Percentiles rank a stretch among this genome's conserved stretches.
Conservation (phyloP, 2,329 filamentous ascomycete genomes). For the Nemania sp. region DNA sequence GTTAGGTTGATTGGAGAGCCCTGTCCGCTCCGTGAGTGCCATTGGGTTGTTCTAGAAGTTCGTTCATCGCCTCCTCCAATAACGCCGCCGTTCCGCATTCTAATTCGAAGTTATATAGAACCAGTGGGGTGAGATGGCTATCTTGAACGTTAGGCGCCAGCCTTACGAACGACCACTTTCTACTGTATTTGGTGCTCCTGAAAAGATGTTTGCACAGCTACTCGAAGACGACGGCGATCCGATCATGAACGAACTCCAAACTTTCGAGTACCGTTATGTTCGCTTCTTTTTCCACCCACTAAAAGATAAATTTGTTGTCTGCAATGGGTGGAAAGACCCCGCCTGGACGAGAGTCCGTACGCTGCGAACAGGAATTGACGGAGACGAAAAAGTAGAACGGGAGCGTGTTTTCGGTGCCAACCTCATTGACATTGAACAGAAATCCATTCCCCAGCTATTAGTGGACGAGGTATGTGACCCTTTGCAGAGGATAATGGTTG, state of each 20-base stretch:
- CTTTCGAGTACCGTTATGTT: constrained; percentile 92
- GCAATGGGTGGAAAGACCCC: constrained; percentile 94
- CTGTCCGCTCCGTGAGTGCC: constrained; percentile 76
- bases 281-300: constrained; percentile 91
- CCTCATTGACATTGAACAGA: constrained; percentile 92
- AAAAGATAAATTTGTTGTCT: constrained; percentile 88
- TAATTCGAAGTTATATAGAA: constrained; percentile 65
- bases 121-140: constrained; percentile 91
- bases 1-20: constrained; percentile 79
- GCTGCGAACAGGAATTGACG: constrained; percentile 84
- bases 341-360: constrained; percentile 82
- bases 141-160: constrained; percentile 73
- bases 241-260: constrained; percentile 78
- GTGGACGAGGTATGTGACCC: constrained; percentile 78
- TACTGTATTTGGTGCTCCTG: constrained; percentile 74
- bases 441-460: constrained; percentile 82
- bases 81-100: neutral
- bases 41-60: constrained; percentile 93
- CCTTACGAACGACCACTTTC: constrained; percentile 67
- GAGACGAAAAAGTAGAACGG: constrained; percentile 85
- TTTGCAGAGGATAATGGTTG: neutral
- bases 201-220: constrained; percentile 67
- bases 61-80: constrained; percentile 45
- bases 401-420: constrained; percentile 91
- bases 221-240: constrained; percentile 80